Base-by-base conservation (phyloP, 176 grass and related monocot genomes). In the Elymus sibiricus region DNA sequence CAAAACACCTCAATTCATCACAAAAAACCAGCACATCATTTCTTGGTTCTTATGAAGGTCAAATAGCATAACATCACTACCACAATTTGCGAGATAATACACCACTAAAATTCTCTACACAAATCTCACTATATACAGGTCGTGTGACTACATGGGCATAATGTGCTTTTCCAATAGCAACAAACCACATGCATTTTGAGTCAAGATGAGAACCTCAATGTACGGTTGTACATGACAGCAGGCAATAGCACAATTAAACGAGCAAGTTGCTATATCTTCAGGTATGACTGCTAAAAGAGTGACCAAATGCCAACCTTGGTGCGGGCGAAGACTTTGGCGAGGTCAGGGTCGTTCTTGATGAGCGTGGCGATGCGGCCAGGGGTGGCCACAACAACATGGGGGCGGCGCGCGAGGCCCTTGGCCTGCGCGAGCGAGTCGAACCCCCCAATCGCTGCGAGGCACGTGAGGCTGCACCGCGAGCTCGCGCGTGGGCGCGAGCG, bases 291-390 rank as follows among this genome's bases (percentile, higher is more conserved):
- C n/a, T n/a, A 75, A 67, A 70, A 65, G 3, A 37, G 5, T 61
- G 80, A 19, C 25, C 1, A 9, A 26, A 11, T 49, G 40, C 74
- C 0, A 55, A 95, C 97, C 93, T 94, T 98, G 81, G 92, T 95
- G 46, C 71, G 88, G 15, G 92, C 77, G 67, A 98, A 98, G 35
- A 86, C 94, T 43, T 93, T 89, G 79, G 97, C 88, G 42, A 98
- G 85, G 78, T 98, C 88, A 53, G 93, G 89, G 70, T 92, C 92
- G 19, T 90, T 60, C 29, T 89, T 64, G 43, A 98, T 84, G 5
- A 98, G 90, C n/a, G 88, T 88, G 80, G 89, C 94, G 29, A 98
- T 91, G 71, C 97, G 89, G 15, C 97, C 97, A 9, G 97, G 97
- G 25, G 97, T 95, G 31, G 97, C 97, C 6, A 98, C 87, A 0